Conservation (phyloP, 192 early-diverging fungal species). For the Irineochytrium annulatum region DNA sequence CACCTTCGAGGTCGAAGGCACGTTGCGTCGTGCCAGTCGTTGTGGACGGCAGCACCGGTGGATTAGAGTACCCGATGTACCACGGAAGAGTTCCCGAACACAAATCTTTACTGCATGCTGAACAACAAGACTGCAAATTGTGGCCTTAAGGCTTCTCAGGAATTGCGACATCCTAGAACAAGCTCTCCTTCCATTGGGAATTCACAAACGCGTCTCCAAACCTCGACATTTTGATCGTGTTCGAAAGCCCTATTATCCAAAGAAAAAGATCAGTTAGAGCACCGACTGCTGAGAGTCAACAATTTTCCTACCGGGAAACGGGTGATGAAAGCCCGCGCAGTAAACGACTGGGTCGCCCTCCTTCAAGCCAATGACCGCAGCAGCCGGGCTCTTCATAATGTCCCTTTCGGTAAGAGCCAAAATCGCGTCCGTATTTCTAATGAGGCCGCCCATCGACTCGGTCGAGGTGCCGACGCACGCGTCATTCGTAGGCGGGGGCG, state of each 20-base stretch:
- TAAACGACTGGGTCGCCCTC: slow-evolving; percentile 41
- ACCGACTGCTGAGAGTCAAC: slow-evolving; percentile 30
- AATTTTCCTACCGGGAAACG: slow-evolving; percentile 47
- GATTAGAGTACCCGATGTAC: no score
- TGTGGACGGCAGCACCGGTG: no score
- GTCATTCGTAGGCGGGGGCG: neutral
- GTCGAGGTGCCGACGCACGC: neutral
- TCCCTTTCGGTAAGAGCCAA: slow-evolving; percentile 44
- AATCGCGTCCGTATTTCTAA: slow-evolving; percentile 45
- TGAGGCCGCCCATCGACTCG: neutral
- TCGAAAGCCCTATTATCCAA: neutral
- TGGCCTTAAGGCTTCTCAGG: no score
- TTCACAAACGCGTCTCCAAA: slow-evolving; percentile 40
- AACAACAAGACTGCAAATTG: no score
- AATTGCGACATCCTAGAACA: no score
- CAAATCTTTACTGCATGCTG: no score
- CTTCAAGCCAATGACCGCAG: slow-evolving; percentile 15
- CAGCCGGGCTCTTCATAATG: slow-evolving; percentile 22
- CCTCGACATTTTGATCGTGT: slow-evolving; percentile 24
- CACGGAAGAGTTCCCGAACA: no score
- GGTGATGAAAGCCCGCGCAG: slow-evolving; percentile 41
- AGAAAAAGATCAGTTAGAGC: neutral
- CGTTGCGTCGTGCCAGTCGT: no score
- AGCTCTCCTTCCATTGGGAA: no score
- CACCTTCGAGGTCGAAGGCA: no score